Evolutionary conservation across 192 early-diverging fungal genomes (phyloP), one percentile per base, ranked within the genome.

Genomic region (Coemansia sp.): DNA sequence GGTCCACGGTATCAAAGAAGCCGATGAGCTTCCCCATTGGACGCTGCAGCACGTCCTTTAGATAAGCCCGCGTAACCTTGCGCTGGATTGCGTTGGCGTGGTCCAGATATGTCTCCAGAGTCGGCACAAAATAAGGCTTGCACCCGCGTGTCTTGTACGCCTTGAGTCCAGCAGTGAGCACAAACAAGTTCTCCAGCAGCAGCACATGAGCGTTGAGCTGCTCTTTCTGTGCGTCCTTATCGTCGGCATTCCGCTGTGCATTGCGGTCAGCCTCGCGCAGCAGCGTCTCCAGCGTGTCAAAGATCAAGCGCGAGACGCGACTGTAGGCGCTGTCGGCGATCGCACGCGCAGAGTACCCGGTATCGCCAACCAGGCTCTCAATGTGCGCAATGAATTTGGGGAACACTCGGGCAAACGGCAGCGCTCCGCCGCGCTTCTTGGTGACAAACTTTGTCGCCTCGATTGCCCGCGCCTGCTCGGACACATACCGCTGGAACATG

Each of bases 1-100:
- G 86, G 37, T 99, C 97, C 12, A 99, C 90, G 3, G 93, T 93
- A 56, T 98, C 95, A 68, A 99, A 99, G 73, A 99, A 99, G 75
- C 93, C 95, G 65, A 94, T 63, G 22, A 98, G 81, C 59, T 87
- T 91, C 4, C 93, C 91, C 19, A 98, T 81, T 0, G 96, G 94
- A 34, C 91, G 88, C 11, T 93, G 82, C 44, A 98, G 86, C 3
- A 97, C 91, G n/a, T 88, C 88, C 60, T 88, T 89, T 50, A 91
- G 82, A 72, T 98, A 98, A 0, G 89, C 87, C n/a, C 87, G 85
- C 9, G 93, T 83, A 62, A 89, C 87, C 36, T 72, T 83, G 58
- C 96, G 93, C 72, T 97, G 95, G 5, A 87, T 74, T 10, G 72
- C 66, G 74, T 94, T 93, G 6, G 94, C 88, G 48, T 94, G 88